Evolutionary conservation across 108 stramenopile species (phyloP).

Genomic region (Discostella pseudostelligera): DNA sequence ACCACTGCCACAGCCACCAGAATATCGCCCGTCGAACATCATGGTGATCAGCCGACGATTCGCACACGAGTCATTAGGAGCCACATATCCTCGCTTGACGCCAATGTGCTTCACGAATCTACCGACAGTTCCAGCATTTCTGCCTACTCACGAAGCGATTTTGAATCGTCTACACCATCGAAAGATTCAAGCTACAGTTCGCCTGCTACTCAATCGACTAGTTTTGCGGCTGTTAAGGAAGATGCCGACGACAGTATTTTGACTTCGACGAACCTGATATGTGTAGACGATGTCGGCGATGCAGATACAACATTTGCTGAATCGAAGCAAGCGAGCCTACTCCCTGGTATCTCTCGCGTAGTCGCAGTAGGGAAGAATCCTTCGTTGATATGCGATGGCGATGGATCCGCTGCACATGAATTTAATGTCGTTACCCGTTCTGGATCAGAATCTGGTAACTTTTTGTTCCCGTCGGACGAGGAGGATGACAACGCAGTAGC

Average conservation of each 20-base stretch:
- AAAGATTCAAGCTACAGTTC: no score
- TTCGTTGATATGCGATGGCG: not conserved
- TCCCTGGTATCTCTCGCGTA: no score
- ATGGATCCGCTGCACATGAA: not conserved
- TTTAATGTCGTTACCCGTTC: constrained; percentile 20
- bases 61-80: not conserved
- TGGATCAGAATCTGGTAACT: constrained; percentile 14
- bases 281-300: no score
- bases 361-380: no score
- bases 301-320: no score
- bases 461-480: constrained; percentile 15
- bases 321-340: no score
- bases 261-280: not conserved
- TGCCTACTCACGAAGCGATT: constrained; percentile 21
- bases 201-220: not conserved
- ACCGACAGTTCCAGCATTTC: constrained; percentile 15
- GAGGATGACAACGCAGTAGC: not conserved
- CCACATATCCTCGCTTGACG: constrained; percentile 4
- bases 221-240: constrained; percentile 9
- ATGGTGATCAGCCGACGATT: not conserved
- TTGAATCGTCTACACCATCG: constrained; percentile 26
- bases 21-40: no score
- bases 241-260: not conserved
- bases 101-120: constrained; percentile 1
- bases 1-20: no score